A percentile compares a stretch with the other conserved stretches of the same genome.
These are phyloP conservation scores for Rhododendron vialii DNA, from an alignment of 148 eudicot species.

Conservation along the genomic window DNA sequence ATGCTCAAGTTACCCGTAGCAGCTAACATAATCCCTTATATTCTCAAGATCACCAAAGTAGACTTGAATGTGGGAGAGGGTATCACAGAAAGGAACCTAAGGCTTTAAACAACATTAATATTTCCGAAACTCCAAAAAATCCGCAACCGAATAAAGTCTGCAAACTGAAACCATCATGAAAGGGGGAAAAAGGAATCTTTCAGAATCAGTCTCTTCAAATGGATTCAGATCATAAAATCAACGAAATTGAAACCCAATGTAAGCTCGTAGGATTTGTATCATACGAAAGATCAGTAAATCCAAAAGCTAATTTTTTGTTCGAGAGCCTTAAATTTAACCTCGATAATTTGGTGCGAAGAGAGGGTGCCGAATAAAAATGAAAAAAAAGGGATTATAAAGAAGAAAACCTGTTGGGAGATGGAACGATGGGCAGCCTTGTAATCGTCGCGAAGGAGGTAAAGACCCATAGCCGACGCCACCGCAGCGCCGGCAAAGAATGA, in stretches of 20 bases:
- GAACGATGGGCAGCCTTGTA: conserved; percentile 62
- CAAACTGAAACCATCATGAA: background rate
- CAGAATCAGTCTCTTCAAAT: background rate
- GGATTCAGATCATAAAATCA: background rate
- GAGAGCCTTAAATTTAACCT: background rate
- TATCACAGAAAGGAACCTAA: background rate
- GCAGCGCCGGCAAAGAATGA: conserved; percentile 76
- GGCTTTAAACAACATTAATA: background rate
- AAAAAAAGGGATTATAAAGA: background rate
- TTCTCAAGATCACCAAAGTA: background rate
- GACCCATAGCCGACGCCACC: conserved; percentile 52
- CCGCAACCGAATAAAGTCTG: background rate
- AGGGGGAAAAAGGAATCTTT: background rate
- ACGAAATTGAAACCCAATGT: background rate
- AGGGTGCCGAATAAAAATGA: background rate
- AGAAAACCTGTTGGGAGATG: conserved; percentile 52
- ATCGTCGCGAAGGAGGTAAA: conserved; percentile 62
- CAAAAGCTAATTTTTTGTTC: background rate
- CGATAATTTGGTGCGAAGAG: background rate
- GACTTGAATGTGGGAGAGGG: background rate
- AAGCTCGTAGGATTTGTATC: background rate
- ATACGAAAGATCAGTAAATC: background rate
- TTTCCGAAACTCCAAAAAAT: background rate
- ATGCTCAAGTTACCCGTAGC: background rate
- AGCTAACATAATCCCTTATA: background rate